Conservation (phyloP, 208 protist genomes). For the Leishmania braziliensis region DNA sequence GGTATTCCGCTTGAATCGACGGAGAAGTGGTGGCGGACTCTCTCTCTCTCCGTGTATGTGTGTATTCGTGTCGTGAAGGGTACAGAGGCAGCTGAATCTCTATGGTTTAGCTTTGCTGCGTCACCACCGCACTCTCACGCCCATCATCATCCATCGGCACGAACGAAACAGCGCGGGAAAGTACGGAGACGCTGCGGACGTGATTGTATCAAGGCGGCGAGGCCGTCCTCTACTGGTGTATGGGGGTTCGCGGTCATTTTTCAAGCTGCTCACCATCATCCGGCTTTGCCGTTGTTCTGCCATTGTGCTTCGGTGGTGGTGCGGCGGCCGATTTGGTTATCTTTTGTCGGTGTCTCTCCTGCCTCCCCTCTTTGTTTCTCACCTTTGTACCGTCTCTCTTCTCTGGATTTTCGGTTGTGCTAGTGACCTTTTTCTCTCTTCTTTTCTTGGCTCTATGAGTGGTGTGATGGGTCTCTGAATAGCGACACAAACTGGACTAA, state of each 20-base stretch:
- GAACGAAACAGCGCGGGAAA: neutral
- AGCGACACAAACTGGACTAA: neutral
- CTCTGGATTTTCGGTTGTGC: neutral
- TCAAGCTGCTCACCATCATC: neutral
- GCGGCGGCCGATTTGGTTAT: neutral
- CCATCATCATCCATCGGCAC: neutral
- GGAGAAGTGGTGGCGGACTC: neutral
- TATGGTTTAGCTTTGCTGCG: neutral
- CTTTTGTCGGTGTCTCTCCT: neutral
- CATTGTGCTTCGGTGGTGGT: neutral
- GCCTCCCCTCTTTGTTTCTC: neutral
- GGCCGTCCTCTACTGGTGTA: neutral
- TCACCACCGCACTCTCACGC: no score
- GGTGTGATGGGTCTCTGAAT: neutral
- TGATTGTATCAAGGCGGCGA: neutral
- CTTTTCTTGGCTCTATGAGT: neutral
- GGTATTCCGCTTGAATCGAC: neutral
- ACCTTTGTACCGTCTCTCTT: constrained; percentile 5
- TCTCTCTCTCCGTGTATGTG: constrained; percentile 4
- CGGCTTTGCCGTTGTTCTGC: neutral
- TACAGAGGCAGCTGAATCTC: neutral
- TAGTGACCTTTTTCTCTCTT: neutral
- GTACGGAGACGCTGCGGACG: neutral
- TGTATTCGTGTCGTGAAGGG: neutral
- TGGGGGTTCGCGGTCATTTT: neutral